These are phyloP conservation scores for Boletus albobrunnescens DNA, from an alignment of 1,284 basidiomycete genomes.

Conservation along the genomic window DNA sequence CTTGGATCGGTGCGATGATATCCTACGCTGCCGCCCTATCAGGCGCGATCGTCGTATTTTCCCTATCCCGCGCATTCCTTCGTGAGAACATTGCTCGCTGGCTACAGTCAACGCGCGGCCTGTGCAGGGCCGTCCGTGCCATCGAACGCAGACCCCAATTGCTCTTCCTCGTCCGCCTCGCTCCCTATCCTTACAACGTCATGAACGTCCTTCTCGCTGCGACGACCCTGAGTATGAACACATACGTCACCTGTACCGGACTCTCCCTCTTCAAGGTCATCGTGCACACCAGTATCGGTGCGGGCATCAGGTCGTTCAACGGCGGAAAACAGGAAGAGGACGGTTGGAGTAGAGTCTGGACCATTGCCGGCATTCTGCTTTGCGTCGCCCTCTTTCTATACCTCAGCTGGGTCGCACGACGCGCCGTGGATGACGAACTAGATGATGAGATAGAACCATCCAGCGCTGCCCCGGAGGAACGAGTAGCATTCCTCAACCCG, in stretches of 20 bases:
- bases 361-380: slow-evolving; percentile 64
- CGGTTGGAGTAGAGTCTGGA: slow-evolving; percentile 56
- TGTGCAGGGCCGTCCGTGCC: slow-evolving; percentile 77
- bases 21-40: slow-evolving; percentile 81
- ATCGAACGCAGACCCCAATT: slow-evolving; percentile 82
- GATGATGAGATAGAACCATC: slow-evolving; percentile 46
- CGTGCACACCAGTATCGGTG: slow-evolving; percentile 79
- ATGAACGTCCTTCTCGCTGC: slow-evolving; percentile 87
- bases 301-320: slow-evolving; percentile 75
- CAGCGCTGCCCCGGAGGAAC: slow-evolving; percentile 43
- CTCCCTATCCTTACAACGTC: slow-evolving; percentile 83
- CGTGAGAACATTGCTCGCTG: slow-evolving; percentile 66
- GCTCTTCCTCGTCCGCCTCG: slow-evolving; percentile 82
- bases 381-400: slow-evolving; percentile 78
- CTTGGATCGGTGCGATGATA: slow-evolving; percentile 74
- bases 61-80: slow-evolving; percentile 69
- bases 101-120: slow-evolving; percentile 59
- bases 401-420: slow-evolving; percentile 72
- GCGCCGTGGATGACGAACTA: slow-evolving; percentile 77
- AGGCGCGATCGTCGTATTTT: slow-evolving; percentile 77
- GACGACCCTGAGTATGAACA: slow-evolving; percentile 77
- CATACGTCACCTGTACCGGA: slow-evolving; percentile 77
- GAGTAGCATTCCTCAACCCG: slow-evolving; percentile 37
- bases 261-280: slow-evolving; percentile 83
- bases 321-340: slow-evolving; percentile 36